Base-by-base conservation (phyloP, 495 filamentous ascomycete genomes). In the Xylaria intraflava region DNA sequence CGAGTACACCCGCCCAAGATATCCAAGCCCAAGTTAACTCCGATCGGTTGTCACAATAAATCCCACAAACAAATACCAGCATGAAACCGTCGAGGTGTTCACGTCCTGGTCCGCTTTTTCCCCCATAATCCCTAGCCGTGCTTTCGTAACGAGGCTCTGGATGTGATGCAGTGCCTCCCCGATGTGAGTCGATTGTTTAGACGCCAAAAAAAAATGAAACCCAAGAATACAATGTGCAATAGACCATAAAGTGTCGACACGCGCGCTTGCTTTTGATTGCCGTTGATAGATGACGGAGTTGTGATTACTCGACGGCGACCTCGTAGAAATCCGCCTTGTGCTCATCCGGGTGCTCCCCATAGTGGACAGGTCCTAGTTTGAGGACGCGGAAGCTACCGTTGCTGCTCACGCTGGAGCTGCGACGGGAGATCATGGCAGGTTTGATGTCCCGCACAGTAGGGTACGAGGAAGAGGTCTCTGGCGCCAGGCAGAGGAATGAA, bases 321-420 rank as follows among this genome's bases (percentile, higher is more conserved):
- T 75, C 72, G 58, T 69, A 62, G 59, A 62, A 75, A 62, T 77
- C 74, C 17, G 60, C 65, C 62, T 71, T 71, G 69, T 65, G 57
- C 47, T 67, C 69, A 48, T 65, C 70, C 33, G 60, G 66, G 64
- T 74, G 72, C 66, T 75, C 72, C 51, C 73, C 73, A 58, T 64
- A 77, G 67, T 75, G 71, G 58, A 77, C 73, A 26, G 73, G 73
- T n/a, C 70, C 70, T 45, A 77, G 72, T 61, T 72, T 73, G 41
- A 78, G 69, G 72, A 76, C 72, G 49, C 73, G 71, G 23, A 62
- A 51, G 46, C 67, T 68, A 57, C 19, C 19, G 44, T 19, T 50
- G 42, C 53, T 38, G 64, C 61, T 66, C 40, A 59, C 55, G 48
- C 63, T 66, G 27, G 63, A 64, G 46, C 58, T 66, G 57, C 62